Base-by-base conservation (phyloP, 805 yeast genomes). In the Candida ascalaphidarum region DNA sequence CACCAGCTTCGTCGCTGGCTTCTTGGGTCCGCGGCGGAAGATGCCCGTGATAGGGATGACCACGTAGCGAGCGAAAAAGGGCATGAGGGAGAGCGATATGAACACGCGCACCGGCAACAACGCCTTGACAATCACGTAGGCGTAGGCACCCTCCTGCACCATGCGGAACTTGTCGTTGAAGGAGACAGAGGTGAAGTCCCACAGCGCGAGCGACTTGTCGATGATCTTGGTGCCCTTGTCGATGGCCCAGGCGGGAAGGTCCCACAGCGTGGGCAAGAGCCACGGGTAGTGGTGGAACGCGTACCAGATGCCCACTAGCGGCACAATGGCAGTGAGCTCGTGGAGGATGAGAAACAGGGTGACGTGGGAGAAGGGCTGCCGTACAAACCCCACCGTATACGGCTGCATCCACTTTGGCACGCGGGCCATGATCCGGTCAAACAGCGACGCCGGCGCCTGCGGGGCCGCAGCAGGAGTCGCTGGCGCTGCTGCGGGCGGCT, bases 241-340 rank as follows among this genome's bases (percentile, higher is more conserved):
- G n/a, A 80, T 47, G 11, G 81, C 63, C 74, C 74, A 69, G 3
- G 69, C 62, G 0, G 84, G 81, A 17, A 74, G 41, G 30, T 70
- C 77, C n/a, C n/a, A n/a, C 7, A 68, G 39, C 2, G 38, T 29
- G 2, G 81, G 79, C 7, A 71, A 47, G 27, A 65, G 53, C 30
- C 71, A 71, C 22, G 66, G 55, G 29, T 58, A 59, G 34, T 69
- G 63, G 51, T 80, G 81, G 36, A 82, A 64, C 1, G 62, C 37
- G 42, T 73, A 80, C 86, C 89, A 80, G 3, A 81, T 40, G 0
- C 75, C 76, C 22, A 80, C 56, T 27, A 82, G 57, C 1, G 94
- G 94, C 17, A 70, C 66, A 3, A 82, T 63, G 3, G 94, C 94
- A 0, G 88, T 67, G 23, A 82, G 37, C 44, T 82, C 94, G 44